Conservation (phyloP, 23 red algal genomes). For the Gracilaria caudata region DNA sequence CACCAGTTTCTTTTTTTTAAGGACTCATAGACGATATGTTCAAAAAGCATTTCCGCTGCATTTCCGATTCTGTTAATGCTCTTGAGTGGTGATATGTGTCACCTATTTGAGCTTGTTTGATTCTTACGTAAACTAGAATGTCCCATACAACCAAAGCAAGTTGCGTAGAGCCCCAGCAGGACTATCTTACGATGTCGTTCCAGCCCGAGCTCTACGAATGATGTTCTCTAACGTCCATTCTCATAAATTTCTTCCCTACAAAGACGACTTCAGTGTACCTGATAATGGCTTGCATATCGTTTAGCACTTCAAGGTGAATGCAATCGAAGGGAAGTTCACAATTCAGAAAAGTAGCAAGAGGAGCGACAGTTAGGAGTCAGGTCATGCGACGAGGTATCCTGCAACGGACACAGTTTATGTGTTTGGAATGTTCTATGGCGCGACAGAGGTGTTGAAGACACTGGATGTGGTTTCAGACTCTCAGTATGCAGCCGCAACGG, state of each 20-base stretch:
- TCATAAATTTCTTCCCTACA: conserved; percentile 52
- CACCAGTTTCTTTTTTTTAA: no score
- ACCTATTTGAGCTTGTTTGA: conserved; percentile 25
- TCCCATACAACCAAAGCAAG: background rate
- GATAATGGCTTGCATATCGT: conserved; percentile 44
- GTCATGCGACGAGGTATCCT: conserved; percentile 41
- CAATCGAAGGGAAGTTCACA: conserved; percentile 14
- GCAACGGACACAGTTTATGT: conserved; percentile 48
- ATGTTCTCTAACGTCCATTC: conserved; percentile 25
- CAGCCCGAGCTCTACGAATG: background rate
- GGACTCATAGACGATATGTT: no score
- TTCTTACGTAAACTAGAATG: conserved; percentile 17
- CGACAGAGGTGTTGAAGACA: conserved; percentile 14
- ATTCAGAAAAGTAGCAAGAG: conserved; percentile 24
- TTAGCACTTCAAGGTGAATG: conserved; percentile 35
- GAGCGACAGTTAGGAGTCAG: conserved; percentile 14
- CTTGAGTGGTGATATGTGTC: conserved; percentile 1
- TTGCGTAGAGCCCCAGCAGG: conserved; percentile 14
- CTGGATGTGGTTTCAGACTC: background rate
- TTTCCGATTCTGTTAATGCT: background rate
- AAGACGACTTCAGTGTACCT: conserved; percentile 39
- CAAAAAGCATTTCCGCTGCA: no score
- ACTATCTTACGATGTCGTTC: conserved; percentile 13
- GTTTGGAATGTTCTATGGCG: conserved; percentile 10
- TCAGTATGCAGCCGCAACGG: conserved; percentile 7